phyloP scores from a whole-genome alignment of 75 land plant genomes.

The Isoetes taiwanensis region DNA sequence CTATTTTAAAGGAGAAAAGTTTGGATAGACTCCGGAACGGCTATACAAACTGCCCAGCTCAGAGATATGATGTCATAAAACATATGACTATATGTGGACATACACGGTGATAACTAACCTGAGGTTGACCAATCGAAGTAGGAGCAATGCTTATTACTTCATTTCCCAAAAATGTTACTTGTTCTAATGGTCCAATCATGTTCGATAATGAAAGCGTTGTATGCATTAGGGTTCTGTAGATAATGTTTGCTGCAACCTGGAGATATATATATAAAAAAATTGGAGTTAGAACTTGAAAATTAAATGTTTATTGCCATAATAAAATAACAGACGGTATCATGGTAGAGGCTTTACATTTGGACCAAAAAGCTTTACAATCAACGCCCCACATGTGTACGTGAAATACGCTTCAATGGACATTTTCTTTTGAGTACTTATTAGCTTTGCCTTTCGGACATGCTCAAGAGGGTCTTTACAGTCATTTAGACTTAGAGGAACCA shows the following conservation, averaged over 20 bases:
- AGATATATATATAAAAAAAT: too few relatives aligned
- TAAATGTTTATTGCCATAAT: background rate
- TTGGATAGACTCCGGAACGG: too few relatives aligned
- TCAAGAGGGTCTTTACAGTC: slow-evolving; percentile 41
- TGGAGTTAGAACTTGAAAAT: slow-evolving; percentile 3
- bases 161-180: slow-evolving; percentile 48
- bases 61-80: too few relatives aligned
- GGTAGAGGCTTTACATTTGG: slow-evolving; percentile 61
- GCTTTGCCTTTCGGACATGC: slow-evolving; percentile 39
- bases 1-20: too few relatives aligned
- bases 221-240: slow-evolving; percentile 25
- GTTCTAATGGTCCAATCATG: slow-evolving; percentile 60
- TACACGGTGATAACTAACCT: slow-evolving; percentile 35
- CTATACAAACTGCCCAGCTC: too few relatives aligned
- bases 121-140: slow-evolving; percentile 45
- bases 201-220: slow-evolving; percentile 65
- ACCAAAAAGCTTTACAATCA: slow-evolving; percentile 39
- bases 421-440: slow-evolving; percentile 36
- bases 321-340: background rate
- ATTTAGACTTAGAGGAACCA: slow-evolving; percentile 35
- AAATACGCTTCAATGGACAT: slow-evolving; percentile 39
- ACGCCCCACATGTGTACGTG: slow-evolving; percentile 21
- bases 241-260: slow-evolving; percentile 37
- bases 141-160: slow-evolving; percentile 48
- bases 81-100: too few relatives aligned